These are phyloP conservation scores for Populus nigra DNA, from an alignment of 345 rosid genomes.

Conservation along the genomic window DNA sequence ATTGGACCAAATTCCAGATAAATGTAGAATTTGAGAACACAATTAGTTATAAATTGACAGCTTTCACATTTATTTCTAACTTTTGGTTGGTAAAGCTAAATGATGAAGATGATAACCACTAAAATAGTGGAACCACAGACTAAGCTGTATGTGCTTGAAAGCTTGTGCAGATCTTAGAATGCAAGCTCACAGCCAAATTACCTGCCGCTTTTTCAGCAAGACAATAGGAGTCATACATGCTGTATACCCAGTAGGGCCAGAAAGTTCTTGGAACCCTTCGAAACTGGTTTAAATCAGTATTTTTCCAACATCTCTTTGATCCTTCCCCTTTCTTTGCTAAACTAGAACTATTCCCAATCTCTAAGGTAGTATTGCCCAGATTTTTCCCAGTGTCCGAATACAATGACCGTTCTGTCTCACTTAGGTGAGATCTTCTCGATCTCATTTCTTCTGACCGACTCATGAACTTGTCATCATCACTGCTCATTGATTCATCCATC, in stretches of 20 bases:
- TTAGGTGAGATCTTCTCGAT: conserved; percentile 25
- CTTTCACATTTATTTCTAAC: neutral
- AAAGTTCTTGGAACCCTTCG: conserved; percentile 57
- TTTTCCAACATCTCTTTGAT: conserved; percentile 27
- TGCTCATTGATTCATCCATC: conserved; percentile 60
- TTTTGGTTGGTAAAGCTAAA: neutral
- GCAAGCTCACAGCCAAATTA: conserved; percentile 21
- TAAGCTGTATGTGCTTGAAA: neutral
- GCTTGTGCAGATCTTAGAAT: neutral
- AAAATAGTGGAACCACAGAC: neutral
- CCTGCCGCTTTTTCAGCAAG: conserved; percentile 93
- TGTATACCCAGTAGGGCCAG: conserved; percentile 89
- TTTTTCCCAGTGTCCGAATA: conserved; percentile 27
- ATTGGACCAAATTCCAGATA: neutral
- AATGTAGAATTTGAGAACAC: neutral
- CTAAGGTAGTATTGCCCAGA: conserved; percentile 24
- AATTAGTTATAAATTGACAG: neutral
- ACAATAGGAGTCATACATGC: conserved; percentile 75
- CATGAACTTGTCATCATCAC: conserved; percentile 53
- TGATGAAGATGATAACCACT: neutral
- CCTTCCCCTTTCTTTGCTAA: conserved; percentile 33
- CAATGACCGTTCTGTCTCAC: conserved; percentile 28
- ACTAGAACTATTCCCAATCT: conserved; percentile 27
- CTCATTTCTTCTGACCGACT: conserved; percentile 39
- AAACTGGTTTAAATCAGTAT: conserved; percentile 38